These are phyloP conservation scores for Trypanosoma lewisi DNA, from an alignment of 208 protist species.

Conservation along the genomic window DNA sequence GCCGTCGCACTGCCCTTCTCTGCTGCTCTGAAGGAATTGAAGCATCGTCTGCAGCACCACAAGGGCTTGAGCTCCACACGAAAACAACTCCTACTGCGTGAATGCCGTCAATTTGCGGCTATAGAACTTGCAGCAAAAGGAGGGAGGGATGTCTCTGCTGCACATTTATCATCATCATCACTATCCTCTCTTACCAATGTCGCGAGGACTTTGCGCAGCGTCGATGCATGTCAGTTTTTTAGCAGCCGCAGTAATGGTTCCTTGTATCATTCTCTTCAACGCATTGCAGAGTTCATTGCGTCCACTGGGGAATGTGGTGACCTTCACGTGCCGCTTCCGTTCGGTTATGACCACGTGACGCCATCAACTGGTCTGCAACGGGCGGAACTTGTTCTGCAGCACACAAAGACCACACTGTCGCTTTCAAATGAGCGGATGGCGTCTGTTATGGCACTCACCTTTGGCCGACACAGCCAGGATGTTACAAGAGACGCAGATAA, in stretches of 20 bases:
- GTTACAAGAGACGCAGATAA: not conserved
- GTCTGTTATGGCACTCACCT: conserved; percentile 3
- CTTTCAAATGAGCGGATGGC: conserved; percentile 13
- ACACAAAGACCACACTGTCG: conserved; percentile 6
- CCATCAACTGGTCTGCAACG: conserved; percentile 5
- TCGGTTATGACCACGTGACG: conserved; percentile 12
- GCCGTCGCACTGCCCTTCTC: not conserved
- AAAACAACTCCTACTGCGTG: conserved; percentile 13
- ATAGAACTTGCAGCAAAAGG: not conserved
- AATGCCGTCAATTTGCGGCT: conserved; percentile 11
- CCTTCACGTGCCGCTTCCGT: not conserved
- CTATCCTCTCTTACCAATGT: not conserved
- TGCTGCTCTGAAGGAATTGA: conserved; percentile 6
- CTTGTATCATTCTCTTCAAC: conserved; percentile 9
- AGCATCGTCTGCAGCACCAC: conserved; percentile 3
- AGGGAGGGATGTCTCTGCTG: too few relatives aligned
- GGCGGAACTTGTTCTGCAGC: conserved; percentile 10
- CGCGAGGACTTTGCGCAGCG: not conserved
- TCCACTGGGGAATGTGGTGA: conserved; percentile 18
- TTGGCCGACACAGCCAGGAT: not conserved
- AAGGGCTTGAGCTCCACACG: conserved; percentile 24
- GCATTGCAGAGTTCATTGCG: conserved; percentile 25
- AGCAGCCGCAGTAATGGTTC: not conserved
- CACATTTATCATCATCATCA: too few relatives aligned
- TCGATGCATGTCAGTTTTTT: not conserved